A percentile compares a stretch with the other conserved stretches of the same genome.
Evolutionary conservation across 306 rosid species (phyloP).

Genomic region (Quercus gilva): DNA sequence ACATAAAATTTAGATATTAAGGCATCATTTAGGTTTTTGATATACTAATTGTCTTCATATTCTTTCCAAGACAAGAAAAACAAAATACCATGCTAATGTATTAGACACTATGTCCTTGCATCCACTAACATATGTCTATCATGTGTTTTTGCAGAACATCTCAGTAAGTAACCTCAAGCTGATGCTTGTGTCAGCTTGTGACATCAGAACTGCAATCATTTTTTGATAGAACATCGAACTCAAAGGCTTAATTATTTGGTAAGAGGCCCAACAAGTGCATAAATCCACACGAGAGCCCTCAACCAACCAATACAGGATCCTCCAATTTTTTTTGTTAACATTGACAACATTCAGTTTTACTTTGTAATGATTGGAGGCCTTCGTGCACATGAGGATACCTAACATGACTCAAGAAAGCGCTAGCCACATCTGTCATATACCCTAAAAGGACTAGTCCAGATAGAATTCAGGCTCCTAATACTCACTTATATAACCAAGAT

Average conservation of each 20-base stretch:
- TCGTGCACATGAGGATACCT: neutral
- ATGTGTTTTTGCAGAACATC: neutral
- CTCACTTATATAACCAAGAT: no score
- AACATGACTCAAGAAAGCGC: no score
- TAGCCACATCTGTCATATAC: no score
- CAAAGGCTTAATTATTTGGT: no score
- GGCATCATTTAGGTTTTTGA: neutral
- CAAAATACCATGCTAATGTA: neutral
- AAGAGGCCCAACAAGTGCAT: no score
- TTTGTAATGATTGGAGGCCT: neutral
- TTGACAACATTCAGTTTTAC: neutral
- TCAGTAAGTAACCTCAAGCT: neutral
- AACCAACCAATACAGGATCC: no score
- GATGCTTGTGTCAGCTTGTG: neutral
- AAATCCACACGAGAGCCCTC: no score
- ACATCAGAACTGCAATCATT: neutral
- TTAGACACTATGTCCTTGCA: neutral
- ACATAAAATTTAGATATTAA: neutral
- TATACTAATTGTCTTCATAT: neutral
- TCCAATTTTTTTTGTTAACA: neutral
- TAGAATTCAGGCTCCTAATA: no score
- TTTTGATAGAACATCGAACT: no score
- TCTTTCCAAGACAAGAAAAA: neutral
- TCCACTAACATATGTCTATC: neutral
- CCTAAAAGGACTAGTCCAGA: no score